Base-by-base conservation (phyloP, 306 rosid species). In the Vigna hirtella region DNA sequence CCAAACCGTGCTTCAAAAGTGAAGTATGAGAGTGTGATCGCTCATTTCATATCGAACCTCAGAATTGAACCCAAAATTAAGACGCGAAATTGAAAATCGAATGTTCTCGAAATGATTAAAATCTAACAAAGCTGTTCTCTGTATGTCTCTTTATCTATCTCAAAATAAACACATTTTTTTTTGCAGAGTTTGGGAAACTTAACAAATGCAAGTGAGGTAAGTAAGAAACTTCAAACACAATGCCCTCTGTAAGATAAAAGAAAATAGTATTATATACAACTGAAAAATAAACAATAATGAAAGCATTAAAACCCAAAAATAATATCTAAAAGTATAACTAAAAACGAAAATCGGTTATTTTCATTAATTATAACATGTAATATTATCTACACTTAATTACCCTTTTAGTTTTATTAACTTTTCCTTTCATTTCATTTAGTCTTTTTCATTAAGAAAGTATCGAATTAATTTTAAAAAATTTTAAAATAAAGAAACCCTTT, bases 11-110 rank as follows among this genome's bases (percentile, higher is more conserved):
- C 51, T 65, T 40, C 50, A 17, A 38, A 17, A 65, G 30, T 17
- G 50, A 65, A 9, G 70, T 36, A 14, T 34, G 70, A 38, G 48
- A 10, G n/a, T 65, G 70, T 65, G 70, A 65, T 65, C 70, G 18
- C 34, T 38, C 28, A 64, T 64, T 64, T 17, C 28, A 38, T 65
- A 17, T 38, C 70, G 16, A 38, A 65, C 70, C 50, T 65, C 51
- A 40, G 70, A 65, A 40, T 38, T 65, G 70, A 40, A 65, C 16
- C 70, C 32, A 65, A 9, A 32, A 38, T 26, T 24, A 38, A 17
- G 49, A 64, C 16, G 50, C 30, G 4, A 40, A 34, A 65, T 65
- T 65, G 70, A 40, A 65, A 65, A 34, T 64, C 16, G 9, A 65
- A 13, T 17, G 20, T 38, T 9, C 70, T 40, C 10, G 4, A 38